Evolutionary conservation across 1,284 basidiomycete species (phyloP), one percentile per base, ranked within the genome.

Genomic region (Pterulicium gracile): DNA sequence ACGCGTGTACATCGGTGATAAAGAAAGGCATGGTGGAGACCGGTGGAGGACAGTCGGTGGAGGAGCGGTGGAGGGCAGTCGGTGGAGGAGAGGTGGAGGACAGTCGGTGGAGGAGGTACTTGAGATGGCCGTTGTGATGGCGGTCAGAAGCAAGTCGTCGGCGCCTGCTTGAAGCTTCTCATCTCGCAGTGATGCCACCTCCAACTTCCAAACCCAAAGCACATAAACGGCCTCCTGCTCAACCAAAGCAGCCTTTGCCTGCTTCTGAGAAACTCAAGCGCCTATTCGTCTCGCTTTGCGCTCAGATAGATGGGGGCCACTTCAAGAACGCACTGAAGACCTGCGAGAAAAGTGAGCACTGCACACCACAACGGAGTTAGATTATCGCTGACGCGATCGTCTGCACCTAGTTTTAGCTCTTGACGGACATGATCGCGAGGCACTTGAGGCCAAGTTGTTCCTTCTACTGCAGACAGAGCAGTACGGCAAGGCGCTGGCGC

Each of bases 291-390:
- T 85, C 86, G 43, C 66, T 93, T 17, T 81, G 79, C 57, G 83
- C 87, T 18, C 89, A 92, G 59, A 79, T 91, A 55, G 86, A 92
- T 53, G 86, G 85, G 24, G 84, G 82, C 2, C 80, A 88, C 63
- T 82, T 86, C 59, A 65, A 68, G 48, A 89, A 86, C 59, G 87
- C 88, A 22, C 73, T 89, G 58, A 88, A 83, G 73, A 91, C 88
- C 51, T 91, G 88, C 69, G 84, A 88, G 65, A 89, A 88, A 68
- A 86, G 89, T 88, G 56, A 53, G 78, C 48, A 51, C 50, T 52
- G 50, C 55, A 52, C 46, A 46, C 35, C 47, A 14, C 46, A 32
- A 14, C 13, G 44, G 41, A n/a, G n/a, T n/a, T 40, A 44, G 15
- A n/a, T n/a, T 42, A 23, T 39, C 21, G 15, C 18, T 47, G 44